phyloP scores from a whole-genome alignment of 352 stramenopile species.

The Pythium folliculosum region DNA sequence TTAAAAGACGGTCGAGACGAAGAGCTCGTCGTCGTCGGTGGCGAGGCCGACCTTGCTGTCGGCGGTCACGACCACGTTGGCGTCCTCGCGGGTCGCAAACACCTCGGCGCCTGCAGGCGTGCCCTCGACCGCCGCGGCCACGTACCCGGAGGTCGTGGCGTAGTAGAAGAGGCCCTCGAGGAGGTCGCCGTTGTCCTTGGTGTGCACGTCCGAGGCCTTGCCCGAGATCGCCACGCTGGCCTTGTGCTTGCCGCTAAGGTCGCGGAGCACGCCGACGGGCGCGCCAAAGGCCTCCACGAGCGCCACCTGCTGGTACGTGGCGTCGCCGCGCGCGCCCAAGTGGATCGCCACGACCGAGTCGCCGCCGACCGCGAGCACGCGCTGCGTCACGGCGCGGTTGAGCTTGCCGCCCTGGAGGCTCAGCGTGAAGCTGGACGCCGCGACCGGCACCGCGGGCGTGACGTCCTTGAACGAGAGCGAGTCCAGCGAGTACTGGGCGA shows the following conservation, averaged over 20 bases:
- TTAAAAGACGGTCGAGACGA: constrained; percentile 57
- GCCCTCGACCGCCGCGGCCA: constrained; percentile 29
- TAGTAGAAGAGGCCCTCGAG: constrained; percentile 48
- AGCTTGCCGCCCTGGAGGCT: constrained; percentile 8
- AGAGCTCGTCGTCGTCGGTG: constrained; percentile 50
- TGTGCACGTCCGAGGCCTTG: constrained; percentile 34
- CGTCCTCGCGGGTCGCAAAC: constrained; percentile 33
- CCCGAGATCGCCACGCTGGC: constrained; percentile 36
- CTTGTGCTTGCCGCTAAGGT: constrained; percentile 33
- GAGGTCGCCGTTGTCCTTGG: constrained; percentile 34
- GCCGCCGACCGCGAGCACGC: constrained; percentile 41
- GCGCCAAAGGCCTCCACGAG: constrained; percentile 48
- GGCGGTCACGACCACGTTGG: constrained; percentile 47
- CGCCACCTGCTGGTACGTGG: constrained; percentile 42
- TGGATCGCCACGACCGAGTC: constrained; percentile 53
- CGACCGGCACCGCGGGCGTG: constrained; percentile 51
- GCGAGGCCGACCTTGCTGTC: constrained; percentile 59
- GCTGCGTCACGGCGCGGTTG: constrained; percentile 39
- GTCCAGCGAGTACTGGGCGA: constrained; percentile 47
- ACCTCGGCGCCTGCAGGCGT: constrained; percentile 34
- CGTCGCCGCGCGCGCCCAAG: constrained; percentile 39
- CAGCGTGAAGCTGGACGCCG: constrained; percentile 37
- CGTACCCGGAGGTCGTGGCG: constrained; percentile 50
- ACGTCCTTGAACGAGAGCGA: constrained; percentile 48
- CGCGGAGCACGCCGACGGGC: constrained; percentile 50